Percentiles rank a stretch among this genome's conserved stretches.
Evolutionary conservation across 257 asterid genomes (phyloP).

Genomic region (Pogostemon cablin): DNA sequence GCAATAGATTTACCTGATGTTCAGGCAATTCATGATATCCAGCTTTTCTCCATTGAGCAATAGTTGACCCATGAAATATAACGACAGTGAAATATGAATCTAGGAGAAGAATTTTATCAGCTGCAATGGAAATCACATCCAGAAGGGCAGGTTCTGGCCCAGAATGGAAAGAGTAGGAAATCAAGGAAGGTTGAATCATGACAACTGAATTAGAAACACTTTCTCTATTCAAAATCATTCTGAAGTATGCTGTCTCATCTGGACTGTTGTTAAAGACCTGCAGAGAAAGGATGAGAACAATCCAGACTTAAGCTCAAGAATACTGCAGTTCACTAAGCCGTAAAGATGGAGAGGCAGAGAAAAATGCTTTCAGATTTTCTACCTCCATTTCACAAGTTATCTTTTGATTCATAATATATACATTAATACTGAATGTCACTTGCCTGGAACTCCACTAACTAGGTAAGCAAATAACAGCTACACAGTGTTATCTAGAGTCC

Average conservation of each 20-base stretch:
- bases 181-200: conserved; percentile 98
- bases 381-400: conserved; percentile 7
- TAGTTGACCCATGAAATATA: conserved; percentile 91
- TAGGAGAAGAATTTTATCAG: conserved; percentile 88
- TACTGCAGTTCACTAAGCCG: conserved; percentile 18
- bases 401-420: conserved; percentile 1
- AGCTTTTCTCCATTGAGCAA: conserved; percentile 96
- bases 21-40: conserved; percentile 92
- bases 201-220: conserved; percentile 92
- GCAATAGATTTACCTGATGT: conserved; percentile 69
- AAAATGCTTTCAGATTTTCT: conserved; percentile 8
- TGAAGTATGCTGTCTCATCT: conserved; percentile 93
- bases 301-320: conserved; percentile 34
- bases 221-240: conserved; percentile 92
- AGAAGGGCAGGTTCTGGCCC: conserved; percentile 96
- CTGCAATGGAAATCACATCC: conserved; percentile 89
- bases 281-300: conserved; percentile 26
- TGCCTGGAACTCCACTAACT: conserved; percentile 4
- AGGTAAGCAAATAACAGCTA: conserved; percentile 5
- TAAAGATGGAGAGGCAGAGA: conserved; percentile 13
- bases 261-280: conserved; percentile 99
- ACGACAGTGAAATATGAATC: conserved; percentile 94
- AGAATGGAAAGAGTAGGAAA: conserved; percentile 92
- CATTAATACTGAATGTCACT: conserved; percentile 10
- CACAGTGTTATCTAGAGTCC: neutral